Conservation (phyloP, 352 stramenopile genomes). For the Phytophthora pistaciae region DNA sequence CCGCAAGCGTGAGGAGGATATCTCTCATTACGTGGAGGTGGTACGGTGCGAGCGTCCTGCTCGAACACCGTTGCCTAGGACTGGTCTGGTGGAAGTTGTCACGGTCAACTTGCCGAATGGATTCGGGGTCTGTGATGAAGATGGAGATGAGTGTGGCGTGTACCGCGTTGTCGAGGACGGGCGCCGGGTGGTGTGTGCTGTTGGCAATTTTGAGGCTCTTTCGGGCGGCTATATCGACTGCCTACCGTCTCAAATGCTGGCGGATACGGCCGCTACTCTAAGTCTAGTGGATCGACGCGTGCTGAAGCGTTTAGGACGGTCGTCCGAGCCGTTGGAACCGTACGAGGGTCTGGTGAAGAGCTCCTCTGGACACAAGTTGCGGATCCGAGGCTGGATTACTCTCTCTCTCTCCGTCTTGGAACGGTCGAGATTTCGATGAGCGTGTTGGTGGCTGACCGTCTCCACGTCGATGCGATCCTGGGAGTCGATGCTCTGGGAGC, state of each 20-base stretch:
- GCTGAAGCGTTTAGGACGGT: not conserved
- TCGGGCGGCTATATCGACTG: not conserved
- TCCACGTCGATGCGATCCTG: conserved; percentile 2
- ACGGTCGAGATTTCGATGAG: not conserved
- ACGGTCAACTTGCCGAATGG: too few species aligned
- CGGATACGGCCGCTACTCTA: conserved; percentile 5
- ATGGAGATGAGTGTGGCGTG: not conserved
- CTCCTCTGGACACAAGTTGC: not conserved
- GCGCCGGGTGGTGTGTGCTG: not conserved
- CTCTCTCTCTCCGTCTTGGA: not conserved
- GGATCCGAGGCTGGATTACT: not conserved
- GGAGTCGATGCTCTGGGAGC: not conserved
- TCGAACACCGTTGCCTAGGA: too few species aligned
- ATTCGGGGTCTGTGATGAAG: too few species aligned
- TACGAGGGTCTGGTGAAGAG: not conserved
- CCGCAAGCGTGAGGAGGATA: too few species aligned
- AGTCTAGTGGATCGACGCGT: not conserved
- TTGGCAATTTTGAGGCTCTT: conserved; percentile 4
- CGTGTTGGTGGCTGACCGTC: not conserved
- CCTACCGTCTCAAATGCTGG: conserved; percentile 3
- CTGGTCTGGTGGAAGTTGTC: too few species aligned
- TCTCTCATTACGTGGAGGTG: too few species aligned
- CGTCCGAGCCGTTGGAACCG: not conserved
- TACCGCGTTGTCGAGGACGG: not conserved
- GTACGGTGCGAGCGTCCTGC: too few species aligned